A percentile compares a stretch with the other conserved stretches of the same genome.
Evolutionary conservation across 345 rosid genomes (phyloP).

Genomic region (Brassica rapa): DNA sequence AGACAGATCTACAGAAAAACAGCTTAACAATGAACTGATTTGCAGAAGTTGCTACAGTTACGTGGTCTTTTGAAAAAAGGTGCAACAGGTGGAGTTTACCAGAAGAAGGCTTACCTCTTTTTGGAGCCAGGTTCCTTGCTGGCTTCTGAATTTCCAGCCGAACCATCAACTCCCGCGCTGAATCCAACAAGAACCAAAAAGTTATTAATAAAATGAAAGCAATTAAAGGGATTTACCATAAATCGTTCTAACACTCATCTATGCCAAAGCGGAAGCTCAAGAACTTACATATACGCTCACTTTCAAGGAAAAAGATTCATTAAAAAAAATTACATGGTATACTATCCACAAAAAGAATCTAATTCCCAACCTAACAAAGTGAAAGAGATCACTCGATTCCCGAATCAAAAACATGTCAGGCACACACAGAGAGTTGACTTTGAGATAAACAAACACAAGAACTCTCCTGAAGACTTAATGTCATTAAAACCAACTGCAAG

Average conservation of each 20-base stretch:
- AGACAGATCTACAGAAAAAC: background rate
- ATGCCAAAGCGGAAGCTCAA: background rate
- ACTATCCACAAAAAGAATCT: conserved; percentile 24
- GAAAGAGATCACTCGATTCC: conserved; percentile 9
- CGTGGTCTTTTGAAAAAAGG: background rate
- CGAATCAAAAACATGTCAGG: conserved; percentile 33
- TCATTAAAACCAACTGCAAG: background rate
- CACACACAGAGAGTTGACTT: conserved; percentile 36
- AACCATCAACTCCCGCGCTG: conserved; percentile 68
- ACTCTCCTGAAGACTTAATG: conserved; percentile 25
- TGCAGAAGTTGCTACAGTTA: background rate
- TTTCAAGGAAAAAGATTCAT: background rate
- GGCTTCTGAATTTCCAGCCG: conserved; percentile 67
- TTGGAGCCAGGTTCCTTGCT: conserved; percentile 72
- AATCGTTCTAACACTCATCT: background rate
- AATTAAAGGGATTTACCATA: background rate
- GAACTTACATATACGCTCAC: conserved; percentile 16
- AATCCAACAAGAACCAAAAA: conserved; percentile 7
- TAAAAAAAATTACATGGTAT: background rate
- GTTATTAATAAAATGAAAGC: background rate
- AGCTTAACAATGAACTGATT: background rate
- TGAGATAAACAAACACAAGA: conserved; percentile 19
- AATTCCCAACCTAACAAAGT: conserved; percentile 30
- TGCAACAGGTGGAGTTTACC: background rate
- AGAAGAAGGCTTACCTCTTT: conserved; percentile 60